phyloP scores from a whole-genome alignment of 805 yeast genomes.

The Candida berthetii region DNA sequence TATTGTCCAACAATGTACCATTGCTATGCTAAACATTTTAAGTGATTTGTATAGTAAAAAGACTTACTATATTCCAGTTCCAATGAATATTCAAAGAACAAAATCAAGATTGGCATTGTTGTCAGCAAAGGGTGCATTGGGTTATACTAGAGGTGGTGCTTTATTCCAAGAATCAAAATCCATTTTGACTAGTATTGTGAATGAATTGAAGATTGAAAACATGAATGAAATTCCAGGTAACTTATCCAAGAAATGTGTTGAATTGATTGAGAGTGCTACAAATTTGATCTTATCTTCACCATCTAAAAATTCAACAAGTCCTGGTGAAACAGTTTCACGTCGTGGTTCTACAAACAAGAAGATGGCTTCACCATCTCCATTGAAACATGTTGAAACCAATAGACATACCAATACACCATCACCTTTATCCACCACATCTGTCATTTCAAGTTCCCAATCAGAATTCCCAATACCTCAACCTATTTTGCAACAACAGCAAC shows the following conservation, averaged over 20 bases:
- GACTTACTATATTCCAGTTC: conserved; percentile 49
- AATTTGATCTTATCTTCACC: conserved; percentile 55
- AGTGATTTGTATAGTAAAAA: conserved; percentile 33
- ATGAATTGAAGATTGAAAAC: conserved; percentile 45
- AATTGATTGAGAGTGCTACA: conserved; percentile 51
- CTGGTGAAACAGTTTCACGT: background rate
- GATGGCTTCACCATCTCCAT: background rate
- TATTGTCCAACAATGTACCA: conserved; percentile 62
- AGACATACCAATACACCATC: background rate
- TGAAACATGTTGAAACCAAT: background rate
- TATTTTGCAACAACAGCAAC: background rate
- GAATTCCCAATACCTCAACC: no score
- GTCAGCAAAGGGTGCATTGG: conserved; percentile 72
- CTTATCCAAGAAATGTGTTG: conserved; percentile 49
- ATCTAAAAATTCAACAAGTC: conserved; percentile 14
- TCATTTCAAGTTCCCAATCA: background rate
- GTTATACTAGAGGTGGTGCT: conserved; percentile 80
- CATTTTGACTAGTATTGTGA: conserved; percentile 43
- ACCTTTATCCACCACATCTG: background rate
- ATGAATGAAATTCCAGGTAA: conserved; percentile 53
- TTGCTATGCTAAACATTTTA: conserved; percentile 50
- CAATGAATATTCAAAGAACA: conserved; percentile 56
- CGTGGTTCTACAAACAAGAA: background rate
- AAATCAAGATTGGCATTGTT: conserved; percentile 57
- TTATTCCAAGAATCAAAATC: conserved; percentile 63